These are phyloP conservation scores for Helotiales sp. DNA, from an alignment of 2,329 filamentous ascomycete species.

Conservation along the genomic window DNA sequence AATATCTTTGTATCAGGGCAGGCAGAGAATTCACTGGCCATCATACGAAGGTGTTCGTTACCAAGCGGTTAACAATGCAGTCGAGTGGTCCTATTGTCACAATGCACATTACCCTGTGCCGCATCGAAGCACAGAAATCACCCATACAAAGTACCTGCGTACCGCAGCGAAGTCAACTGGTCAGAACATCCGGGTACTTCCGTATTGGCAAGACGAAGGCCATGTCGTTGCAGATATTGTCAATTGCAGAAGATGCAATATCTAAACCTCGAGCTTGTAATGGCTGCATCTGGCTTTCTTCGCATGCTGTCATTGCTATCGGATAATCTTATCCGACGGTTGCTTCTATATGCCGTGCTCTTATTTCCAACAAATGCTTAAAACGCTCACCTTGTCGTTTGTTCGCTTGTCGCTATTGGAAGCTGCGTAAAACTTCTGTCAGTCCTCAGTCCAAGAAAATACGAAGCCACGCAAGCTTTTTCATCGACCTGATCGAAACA, in stretches of 20 bases:
- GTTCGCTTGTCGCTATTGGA: neutral
- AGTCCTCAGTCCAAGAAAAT: neutral
- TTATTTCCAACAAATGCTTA: neutral
- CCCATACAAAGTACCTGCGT: no score
- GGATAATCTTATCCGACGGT: neutral
- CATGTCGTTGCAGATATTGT: neutral
- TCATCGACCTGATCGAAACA: neutral
- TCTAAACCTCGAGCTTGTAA: neutral
- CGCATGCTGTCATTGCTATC: no score
- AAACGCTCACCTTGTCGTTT: neutral
- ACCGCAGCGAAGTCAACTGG: no score
- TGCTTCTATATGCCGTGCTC: neutral
- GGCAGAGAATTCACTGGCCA: neutral
- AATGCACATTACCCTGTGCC: neutral
- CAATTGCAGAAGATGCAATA: neutral
- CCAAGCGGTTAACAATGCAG: neutral
- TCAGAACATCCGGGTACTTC: neutral
- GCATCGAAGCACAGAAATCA: neutral
- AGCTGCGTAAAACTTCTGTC: neutral
- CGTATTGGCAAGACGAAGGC: neutral
- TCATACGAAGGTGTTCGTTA: neutral
- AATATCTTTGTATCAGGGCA: neutral
- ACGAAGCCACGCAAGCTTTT: neutral
- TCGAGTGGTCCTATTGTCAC: neutral
- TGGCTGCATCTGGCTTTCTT: no score